Base-by-base conservation (phyloP, 164 flowering plant species). In the Platanus orientalis region DNA sequence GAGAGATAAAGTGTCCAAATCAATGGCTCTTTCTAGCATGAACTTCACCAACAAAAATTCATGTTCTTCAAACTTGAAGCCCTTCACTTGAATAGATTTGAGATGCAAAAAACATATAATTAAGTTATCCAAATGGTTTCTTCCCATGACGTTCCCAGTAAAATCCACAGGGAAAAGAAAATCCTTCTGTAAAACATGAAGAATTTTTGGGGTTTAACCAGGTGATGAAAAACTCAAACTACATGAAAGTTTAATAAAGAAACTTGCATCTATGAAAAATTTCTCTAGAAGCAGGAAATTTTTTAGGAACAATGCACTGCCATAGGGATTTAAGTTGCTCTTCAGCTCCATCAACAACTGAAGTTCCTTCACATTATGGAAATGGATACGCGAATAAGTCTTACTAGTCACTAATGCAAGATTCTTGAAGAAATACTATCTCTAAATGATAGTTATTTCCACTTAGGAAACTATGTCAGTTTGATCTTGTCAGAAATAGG, bases 61-160 rank as follows among this genome's bases (percentile, higher is more conserved):
- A 60, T 48, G 17, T 7, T 60, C 20, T 60, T 47, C 10, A 12
- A 7, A 30, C 7, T 29, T 48, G 40, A 60, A 60, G 17, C 54
- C 63, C 51, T 60, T 60, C 63, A 58, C 10, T 20, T 58, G 24
- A 9, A 42, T 50, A 39, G 9, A 24, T 40, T 40, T 58, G 13
- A 58, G 30, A 19, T 58, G 28, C 6, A 13, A 17, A 58, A n/a
- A 58, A 58, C 10, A 0, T 7, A 29, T 25, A 39, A 39, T 40
- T 20, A 11, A 23, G 13, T 20, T 58, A 10, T 24, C 24, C 30
- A 6, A 58, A 42, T 42, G 24, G 29, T 20, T 25, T 5, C 49
- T 25, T 58, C 20, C 19, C 32, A 16, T 39, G 34, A 1, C 25
- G 7, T n/a, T 58, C 50, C 48, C 30, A 58, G 30, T 36, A 58